Evolutionary conservation across 331 rosid genomes (phyloP), one percentile per base, ranked within the genome.

Genomic region (Saraca asoca): DNA sequence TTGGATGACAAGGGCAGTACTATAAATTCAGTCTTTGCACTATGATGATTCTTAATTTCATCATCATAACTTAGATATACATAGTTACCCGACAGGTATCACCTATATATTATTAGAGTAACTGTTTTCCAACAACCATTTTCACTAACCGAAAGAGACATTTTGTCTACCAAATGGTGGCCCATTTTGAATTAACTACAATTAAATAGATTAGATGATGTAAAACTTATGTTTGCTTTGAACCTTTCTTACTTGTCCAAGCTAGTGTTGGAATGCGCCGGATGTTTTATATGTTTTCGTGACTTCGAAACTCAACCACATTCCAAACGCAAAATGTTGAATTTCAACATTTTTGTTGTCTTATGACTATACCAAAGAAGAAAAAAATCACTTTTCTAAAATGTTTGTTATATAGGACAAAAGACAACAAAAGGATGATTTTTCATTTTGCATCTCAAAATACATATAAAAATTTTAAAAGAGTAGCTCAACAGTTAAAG

Each of bases 61-160:
- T 75, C 24, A 66, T 69, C 45, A 65, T 57, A 51, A 66, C 35
- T 45, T 46, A 63, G 51, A 64, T 16, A 75, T 59, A 34, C n/a
- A n/a, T n/a, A n/a, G 63, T 60, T 55, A 60, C 49, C 31, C 37
- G 17, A 37, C 59, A 45, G 77, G 58, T n/a, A n/a, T n/a, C 65
- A 12, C 12, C 2, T 24, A 38, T 38, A 39, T 39, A 39, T 39
- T 5, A 0, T 44, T 12, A 10, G 72, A 24, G 70, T 75, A 72
- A 72, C 74, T 77, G 78, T 61, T 77, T 73, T 65, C 77, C 85
- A 84, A 78, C 90, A 48, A 78, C 85, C 86, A 68, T 69, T 64
- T 24, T 69, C 78, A 69, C 77, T 78, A 63, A 64, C 50, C 24
- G 94, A 87, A 64, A 60, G 58, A 37, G 86, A 82, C 87, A 45